Percentiles rank a stretch among this genome's conserved stretches.
Evolutionary conservation across 257 asterid genomes (phyloP).

Genomic region (Solanum medicagineum): DNA sequence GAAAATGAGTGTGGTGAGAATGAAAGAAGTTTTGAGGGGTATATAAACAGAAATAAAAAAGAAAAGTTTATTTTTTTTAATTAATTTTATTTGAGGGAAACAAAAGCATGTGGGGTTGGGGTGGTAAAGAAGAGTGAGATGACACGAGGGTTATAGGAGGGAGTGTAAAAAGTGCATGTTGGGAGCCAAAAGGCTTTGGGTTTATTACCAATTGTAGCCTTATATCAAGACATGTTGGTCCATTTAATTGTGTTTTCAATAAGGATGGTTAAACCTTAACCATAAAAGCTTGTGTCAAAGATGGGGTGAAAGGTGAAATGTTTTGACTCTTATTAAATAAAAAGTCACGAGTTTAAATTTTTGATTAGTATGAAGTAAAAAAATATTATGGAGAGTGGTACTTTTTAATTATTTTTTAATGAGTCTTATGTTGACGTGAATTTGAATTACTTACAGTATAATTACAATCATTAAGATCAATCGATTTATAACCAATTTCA

Average conservation of each 20-base stretch:
- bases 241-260: background rate
- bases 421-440: background rate
- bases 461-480: background rate
- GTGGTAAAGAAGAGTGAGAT: conserved; percentile 1
- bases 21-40: conserved; percentile 6
- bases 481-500: background rate
- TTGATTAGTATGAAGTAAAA: background rate
- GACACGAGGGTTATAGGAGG: background rate
- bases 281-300: background rate
- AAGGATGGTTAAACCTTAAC: background rate
- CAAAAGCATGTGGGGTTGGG: conserved; percentile 34
- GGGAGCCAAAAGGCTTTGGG: conserved; percentile 6
- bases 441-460: too few relatives aligned
- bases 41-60: conserved; percentile 4
- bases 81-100: background rate
- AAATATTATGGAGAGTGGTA: background rate
- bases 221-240: conserved; percentile 1
- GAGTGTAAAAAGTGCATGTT: background rate
- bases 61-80: background rate
- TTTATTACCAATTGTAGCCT: background rate
- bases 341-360: accelerated
- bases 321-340: background rate
- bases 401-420: background rate
- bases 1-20: conserved; percentile 12
- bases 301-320: background rate